A percentile compares a stretch with the other conserved stretches of the same genome.
Evolutionary conservation across 139 green algal species (phyloP).

Genomic region (Desmodesmus armatus): DNA sequence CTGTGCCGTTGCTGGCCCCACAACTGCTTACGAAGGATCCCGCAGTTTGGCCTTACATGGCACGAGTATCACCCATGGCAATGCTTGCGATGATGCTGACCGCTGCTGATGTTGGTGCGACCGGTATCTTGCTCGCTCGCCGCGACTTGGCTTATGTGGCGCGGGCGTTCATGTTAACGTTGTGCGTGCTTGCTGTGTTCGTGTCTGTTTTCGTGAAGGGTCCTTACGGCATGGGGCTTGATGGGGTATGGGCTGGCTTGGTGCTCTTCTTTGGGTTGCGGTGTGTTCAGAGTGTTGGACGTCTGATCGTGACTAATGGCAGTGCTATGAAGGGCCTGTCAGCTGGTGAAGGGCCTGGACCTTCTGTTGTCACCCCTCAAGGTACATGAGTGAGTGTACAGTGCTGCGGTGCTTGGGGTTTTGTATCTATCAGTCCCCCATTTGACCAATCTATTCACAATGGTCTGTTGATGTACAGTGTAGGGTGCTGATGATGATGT

Average conservation of each 20-base stretch:
- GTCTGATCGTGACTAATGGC: too few relatives aligned
- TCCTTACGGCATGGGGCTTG: constrained; percentile 51
- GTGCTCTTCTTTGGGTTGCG: constrained; percentile 72
- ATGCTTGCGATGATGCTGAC: constrained; percentile 66
- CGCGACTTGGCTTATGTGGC: constrained; percentile 53
- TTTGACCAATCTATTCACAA: too few relatives aligned
- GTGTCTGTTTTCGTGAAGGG: constrained; percentile 43
- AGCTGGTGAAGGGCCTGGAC: too few relatives aligned
- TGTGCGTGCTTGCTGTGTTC: constrained; percentile 59
- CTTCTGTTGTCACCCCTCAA: too few relatives aligned
- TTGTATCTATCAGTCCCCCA: too few relatives aligned
- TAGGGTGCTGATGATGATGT: too few relatives aligned
- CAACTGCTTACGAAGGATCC: constrained; percentile 63
- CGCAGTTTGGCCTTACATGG: constrained; percentile 68
- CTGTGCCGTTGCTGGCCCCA: constrained; percentile 52
- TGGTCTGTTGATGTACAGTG: too few relatives aligned
- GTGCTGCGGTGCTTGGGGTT: too few relatives aligned
- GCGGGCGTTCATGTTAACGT: constrained; percentile 64
- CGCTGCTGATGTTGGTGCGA: constrained; percentile 70
- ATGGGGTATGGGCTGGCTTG: constrained; percentile 73
- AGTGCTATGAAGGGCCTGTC: too few relatives aligned
- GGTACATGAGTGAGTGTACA: too few relatives aligned
- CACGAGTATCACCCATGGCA: constrained; percentile 40
- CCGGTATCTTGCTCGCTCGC: constrained; percentile 61
- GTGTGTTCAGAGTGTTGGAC: constrained; percentile 59